These are phyloP conservation scores for Selaginella moellendorffii DNA, from an alignment of 75 land plant species.

Conservation along the genomic window DNA sequence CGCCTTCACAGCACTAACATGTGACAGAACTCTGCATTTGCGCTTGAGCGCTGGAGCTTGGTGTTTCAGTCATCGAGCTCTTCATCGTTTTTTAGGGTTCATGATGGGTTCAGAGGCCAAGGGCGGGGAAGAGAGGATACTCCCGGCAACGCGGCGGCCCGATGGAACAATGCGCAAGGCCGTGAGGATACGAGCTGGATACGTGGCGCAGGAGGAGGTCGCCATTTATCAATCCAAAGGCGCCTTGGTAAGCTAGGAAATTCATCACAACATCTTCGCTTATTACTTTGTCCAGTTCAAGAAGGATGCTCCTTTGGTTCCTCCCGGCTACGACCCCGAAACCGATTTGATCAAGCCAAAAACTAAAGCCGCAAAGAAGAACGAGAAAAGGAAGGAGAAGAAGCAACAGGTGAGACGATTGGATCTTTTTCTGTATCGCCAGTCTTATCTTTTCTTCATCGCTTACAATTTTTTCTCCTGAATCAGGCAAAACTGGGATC, in stretches of 20 bases:
- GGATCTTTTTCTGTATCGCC: neutral
- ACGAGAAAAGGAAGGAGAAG: slow-evolving; percentile 92
- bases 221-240: slow-evolving; percentile 95
- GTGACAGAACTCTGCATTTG: too few relatives aligned
- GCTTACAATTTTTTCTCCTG: neutral
- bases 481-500: neutral
- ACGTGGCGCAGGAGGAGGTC: slow-evolving; percentile 91
- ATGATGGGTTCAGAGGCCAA: slow-evolving; percentile 12
- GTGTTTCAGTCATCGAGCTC: too few relatives aligned
- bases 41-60: too few relatives aligned
- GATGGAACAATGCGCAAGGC: slow-evolving; percentile 88
- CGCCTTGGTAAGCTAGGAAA: slow-evolving; percentile 52
- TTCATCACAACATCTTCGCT: too few relatives aligned
- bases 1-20: too few relatives aligned
- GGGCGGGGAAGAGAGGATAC: slow-evolving; percentile 56
- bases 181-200: slow-evolving; percentile 87
- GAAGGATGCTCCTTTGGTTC: slow-evolving; percentile 17
- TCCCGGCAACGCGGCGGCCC: slow-evolving; percentile 73
- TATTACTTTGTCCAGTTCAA: too few relatives aligned
- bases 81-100: too few relatives aligned
- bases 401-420: slow-evolving; percentile 38
- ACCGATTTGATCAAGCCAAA: slow-evolving; percentile 45
- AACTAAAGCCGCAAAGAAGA: slow-evolving; percentile 85
- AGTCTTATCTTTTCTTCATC: neutral
- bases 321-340: slow-evolving; percentile 69